Evolutionary conservation across 2,329 filamentous ascomycete species (phyloP), one percentile per base, ranked within the genome.

Genomic region (Arthrobotrys iridis): DNA sequence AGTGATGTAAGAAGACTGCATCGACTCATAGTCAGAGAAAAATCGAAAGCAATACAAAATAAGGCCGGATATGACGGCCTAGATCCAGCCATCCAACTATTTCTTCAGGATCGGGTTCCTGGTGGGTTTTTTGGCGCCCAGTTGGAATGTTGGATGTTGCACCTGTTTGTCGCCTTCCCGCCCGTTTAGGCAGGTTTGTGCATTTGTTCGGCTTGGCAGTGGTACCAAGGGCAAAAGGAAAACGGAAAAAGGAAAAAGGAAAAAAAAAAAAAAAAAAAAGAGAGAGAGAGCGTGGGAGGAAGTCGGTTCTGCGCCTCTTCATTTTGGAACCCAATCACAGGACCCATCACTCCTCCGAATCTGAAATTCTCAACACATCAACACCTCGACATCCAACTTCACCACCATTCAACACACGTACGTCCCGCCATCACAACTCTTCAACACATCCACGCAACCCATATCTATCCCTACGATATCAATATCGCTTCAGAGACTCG

Each of bases 361-460:
- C 18, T 30, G 20, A 68, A 50, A 26, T 43, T 46, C 55, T 63
- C 70, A 74, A 74, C 70, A 74, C 70, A 74, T 74, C 70, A 59
- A 46, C 63, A 57, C 70, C 70, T 67, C 58, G 55, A 45, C 60
- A 55, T 22, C 70, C 70, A 59, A 50, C 67, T 72, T 64, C 60
- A 66, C 57, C 55, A 33, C 66, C 66, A 33, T 63, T 63, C 70
- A 74, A 74, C 70, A 67, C 70, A 73, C 70, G 70, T 74, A 48
- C 70, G 70, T 67, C 50, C 70, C 55, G n/a, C 70, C 52, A 73
- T 73, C 68, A 65, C 68, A 73, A 73, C 62, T 74, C 70, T 67
- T 74, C 70, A 74, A 74, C 70, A 74, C 70, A 71, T 71, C 66
- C 48, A 55, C 55, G 20, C 55, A 74, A 65, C 68, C 50, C 60